Conservation (phyloP, 2,329 filamentous ascomycete genomes). For the Aureobasidium lini region DNA sequence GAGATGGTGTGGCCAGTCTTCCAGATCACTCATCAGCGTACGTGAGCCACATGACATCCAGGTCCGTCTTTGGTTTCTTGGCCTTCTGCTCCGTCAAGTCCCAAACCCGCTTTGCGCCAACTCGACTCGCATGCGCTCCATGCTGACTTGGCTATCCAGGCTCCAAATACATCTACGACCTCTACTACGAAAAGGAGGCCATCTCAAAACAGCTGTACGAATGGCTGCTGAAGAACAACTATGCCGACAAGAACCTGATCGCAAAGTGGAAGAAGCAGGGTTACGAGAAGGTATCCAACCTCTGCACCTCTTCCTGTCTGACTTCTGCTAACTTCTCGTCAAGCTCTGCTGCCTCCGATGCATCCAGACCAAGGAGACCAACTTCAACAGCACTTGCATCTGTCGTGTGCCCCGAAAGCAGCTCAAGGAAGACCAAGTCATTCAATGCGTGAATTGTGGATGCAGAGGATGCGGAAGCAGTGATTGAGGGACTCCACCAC, state of each 20-base stretch:
- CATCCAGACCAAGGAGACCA: conserved; percentile 99
- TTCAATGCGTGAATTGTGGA: conserved; percentile 92
- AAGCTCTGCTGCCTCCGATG: conserved; percentile 90
- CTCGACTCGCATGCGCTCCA: neutral
- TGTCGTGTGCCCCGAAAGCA: conserved; percentile 87
- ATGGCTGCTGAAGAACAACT: conserved; percentile 92
- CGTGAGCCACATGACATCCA: conserved; percentile 22
- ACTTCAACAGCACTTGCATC: conserved; percentile 96
- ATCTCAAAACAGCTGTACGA: conserved; percentile 91
- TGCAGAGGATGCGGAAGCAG: conserved; percentile 84
- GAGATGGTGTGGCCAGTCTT: conserved; percentile 97
- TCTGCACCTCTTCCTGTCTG: neutral
- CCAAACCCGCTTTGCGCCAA: too few species aligned
- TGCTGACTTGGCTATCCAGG: conserved; percentile 33
- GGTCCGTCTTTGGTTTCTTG: conserved; percentile 17
- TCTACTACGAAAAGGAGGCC: conserved; percentile 96
- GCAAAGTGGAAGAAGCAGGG: conserved; percentile 99
- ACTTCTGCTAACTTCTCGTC: conserved; percentile 14
- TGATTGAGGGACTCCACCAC: conserved; percentile 45
- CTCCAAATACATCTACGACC: conserved; percentile 86
- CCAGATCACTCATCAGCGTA: conserved; percentile 89
- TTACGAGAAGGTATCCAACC: conserved; percentile 74
- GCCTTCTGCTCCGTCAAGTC: neutral
- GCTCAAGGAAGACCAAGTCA: conserved; percentile 80
- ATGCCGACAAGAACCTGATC: conserved; percentile 90